Base-by-base conservation (phyloP, 2,329 filamentous ascomycete species). In the Ampelomyces quisqualis region DNA sequence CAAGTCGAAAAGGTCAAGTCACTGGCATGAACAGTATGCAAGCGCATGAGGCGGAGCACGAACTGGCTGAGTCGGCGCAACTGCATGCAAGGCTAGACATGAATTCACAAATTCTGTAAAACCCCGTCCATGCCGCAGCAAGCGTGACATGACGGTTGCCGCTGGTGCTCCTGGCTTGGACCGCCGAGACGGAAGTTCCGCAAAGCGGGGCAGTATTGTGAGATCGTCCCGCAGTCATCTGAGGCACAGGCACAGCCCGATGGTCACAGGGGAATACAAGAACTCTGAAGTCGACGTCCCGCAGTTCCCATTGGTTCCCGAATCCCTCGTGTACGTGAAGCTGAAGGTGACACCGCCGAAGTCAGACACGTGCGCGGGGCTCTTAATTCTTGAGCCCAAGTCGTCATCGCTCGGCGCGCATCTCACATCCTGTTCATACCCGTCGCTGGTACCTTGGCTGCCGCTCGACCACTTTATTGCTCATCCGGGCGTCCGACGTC, bases 1-100 rank as follows among this genome's bases (percentile, higher is more conserved):
- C 80, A 85, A 65, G 72, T 88, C 23, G 66, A 64, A 49, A 73
- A 71, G 62, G 70, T 85, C 22, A 60, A 50, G 49, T 14, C 30
- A 10, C 26, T 34, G 31, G 10, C 32, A 10, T 29, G 20, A 35
- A 7, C 31, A 18, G 37, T 20, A 17, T 18, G 17, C 29, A n/a
- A n/a, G 10, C 13, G 14, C 15, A 21, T 20, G 19, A 4, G 17
- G 11, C 10, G n/a, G 11, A 22, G 31, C 20, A 14, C 23, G 31
- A 19, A 17, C 9, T 9, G 23, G 13, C 14, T 7, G 11, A 7
- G 2, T 29, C 4, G 13, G 27, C 27, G n/a, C n/a, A n/a, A n/a
- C n/a, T n/a, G n/a, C 24, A 27, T 27, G 28, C 31, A 33, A n/a
- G 21, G 31, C 15, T 19, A 33, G 28, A 30, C 28, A 30, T 17